Conservation (phyloP, 1,284 basidiomycete genomes). For the Cutaneotrichosporon mucoides region DNA sequence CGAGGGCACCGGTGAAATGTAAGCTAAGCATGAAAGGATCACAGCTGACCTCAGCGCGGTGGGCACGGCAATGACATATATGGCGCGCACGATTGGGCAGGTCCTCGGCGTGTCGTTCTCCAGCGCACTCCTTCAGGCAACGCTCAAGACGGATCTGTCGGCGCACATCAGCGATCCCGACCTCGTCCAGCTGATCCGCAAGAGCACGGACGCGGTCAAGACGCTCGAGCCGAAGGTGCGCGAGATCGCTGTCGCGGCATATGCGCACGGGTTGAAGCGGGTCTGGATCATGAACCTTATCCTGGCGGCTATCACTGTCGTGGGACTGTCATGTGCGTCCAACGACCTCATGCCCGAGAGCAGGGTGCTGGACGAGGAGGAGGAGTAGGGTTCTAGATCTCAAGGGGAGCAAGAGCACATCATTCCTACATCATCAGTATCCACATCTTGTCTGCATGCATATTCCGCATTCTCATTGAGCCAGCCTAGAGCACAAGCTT, state of each 20-base stretch:
- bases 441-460: too few species aligned
- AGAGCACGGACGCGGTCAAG: conserved; percentile 73
- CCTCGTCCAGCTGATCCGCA: conserved; percentile 60
- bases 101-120: conserved; percentile 83
- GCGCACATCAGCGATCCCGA: conserved; percentile 65
- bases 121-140: conserved; percentile 70
- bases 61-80: conserved; percentile 81
- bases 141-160: conserved; percentile 65
- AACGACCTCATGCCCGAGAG: conserved; percentile 33
- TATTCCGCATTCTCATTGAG: too few species aligned
- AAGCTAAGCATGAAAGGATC: conserved; percentile 8
- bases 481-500: too few species aligned
- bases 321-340: conserved; percentile 25
- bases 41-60: conserved; percentile 52
- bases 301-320: conserved; percentile 27
- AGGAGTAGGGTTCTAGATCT: neutral
- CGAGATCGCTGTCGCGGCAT: conserved; percentile 71
- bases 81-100: conserved; percentile 84
- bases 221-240: conserved; percentile 59
- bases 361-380: conserved; percentile 3
- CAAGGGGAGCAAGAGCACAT: too few species aligned
- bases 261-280: conserved; percentile 71
- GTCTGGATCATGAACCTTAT: conserved; percentile 77
- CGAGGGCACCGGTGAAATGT: conserved; percentile 35
- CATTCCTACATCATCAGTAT: too few species aligned